Evolutionary conservation across 2,329 filamentous ascomycete species (phyloP).

Genomic region (Dactylonectria macrodidyma): DNA sequence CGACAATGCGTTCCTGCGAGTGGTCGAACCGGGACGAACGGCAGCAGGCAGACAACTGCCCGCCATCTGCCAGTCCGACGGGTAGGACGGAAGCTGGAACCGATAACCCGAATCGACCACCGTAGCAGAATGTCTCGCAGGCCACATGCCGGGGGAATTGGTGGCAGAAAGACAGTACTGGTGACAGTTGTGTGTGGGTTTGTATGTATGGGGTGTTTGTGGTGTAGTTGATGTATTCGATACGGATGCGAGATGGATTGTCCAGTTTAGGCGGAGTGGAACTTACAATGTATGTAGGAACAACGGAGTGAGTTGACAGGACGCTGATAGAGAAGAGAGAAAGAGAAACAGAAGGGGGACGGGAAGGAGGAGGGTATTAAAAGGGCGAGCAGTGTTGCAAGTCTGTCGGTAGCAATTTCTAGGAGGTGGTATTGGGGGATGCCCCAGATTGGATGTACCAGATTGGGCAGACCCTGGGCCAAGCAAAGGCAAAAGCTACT

Average conservation of each 20-base stretch:
- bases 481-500: constrained; percentile 3
- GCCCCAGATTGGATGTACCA: constrained; percentile 32
- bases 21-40: neutral
- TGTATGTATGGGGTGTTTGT: neutral
- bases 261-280: neutral
- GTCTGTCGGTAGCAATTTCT: constrained; percentile 5
- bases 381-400: constrained; percentile 20
- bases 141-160: neutral
- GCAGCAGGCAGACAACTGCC: constrained; percentile 8
- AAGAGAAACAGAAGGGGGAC: constrained; percentile 13
- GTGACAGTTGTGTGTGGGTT: neutral
- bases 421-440: constrained; percentile 15
- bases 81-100: neutral
- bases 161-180: neutral
- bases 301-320: constrained; percentile 32
- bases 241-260: neutral
- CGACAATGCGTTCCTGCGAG: neutral
- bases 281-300: constrained; percentile 30
- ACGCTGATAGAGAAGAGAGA: constrained; percentile 28
- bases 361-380: constrained; percentile 28
- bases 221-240: neutral
- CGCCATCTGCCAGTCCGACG: neutral
- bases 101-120: neutral
- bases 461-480: constrained; percentile 31
- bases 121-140: neutral